Conservation (phyloP, 495 filamentous ascomycete genomes). For the Opeltia flavorubescens region DNA sequence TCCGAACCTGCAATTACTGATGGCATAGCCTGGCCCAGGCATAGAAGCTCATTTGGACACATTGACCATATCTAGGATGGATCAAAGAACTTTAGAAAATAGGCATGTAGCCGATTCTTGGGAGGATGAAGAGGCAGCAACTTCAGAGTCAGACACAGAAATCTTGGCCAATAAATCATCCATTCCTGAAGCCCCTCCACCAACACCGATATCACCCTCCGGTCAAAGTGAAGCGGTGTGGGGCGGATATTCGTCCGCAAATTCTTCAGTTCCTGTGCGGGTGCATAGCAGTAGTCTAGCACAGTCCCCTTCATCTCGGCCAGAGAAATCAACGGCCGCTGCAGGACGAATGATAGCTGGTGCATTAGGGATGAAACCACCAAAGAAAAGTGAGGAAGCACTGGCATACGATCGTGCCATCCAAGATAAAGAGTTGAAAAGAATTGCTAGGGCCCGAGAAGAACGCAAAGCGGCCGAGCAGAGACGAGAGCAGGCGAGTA, state of each 20-base stretch:
- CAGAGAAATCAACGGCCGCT: constrained; percentile 86
- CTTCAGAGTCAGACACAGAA: constrained; percentile 8
- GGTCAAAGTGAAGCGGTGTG: constrained; percentile 8
- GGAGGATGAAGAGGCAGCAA: constrained; percentile 55
- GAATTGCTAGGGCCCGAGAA: constrained; percentile 57
- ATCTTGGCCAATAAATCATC: constrained; percentile 14
- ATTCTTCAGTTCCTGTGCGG: constrained; percentile 9
- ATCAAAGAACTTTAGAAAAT: constrained; percentile 23
- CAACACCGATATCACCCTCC: constrained; percentile 45
- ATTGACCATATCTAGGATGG: constrained; percentile 27
- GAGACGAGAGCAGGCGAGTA: constrained; percentile 56
- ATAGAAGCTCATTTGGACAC: constrained; percentile 30
- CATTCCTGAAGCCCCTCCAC: constrained; percentile 35
- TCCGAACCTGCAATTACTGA: background rate
- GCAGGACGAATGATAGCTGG: constrained; percentile 82
- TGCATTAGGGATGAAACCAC: constrained; percentile 69
- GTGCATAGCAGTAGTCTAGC: constrained; percentile 17
- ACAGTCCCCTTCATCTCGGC: constrained; percentile 27
- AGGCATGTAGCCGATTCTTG: constrained; percentile 59
- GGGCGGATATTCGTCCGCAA: constrained; percentile 16
- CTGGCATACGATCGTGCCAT: constrained; percentile 70
- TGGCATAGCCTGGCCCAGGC: constrained; percentile 13
- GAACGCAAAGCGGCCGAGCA: constrained; percentile 45
- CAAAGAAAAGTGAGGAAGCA: constrained; percentile 77
- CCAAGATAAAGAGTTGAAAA: constrained; percentile 72